Percentiles rank a stretch among this genome's conserved stretches.
phyloP scores from a whole-genome alignment of 805 yeast genomes.

The Trichomonascus vanleenenianus region DNA sequence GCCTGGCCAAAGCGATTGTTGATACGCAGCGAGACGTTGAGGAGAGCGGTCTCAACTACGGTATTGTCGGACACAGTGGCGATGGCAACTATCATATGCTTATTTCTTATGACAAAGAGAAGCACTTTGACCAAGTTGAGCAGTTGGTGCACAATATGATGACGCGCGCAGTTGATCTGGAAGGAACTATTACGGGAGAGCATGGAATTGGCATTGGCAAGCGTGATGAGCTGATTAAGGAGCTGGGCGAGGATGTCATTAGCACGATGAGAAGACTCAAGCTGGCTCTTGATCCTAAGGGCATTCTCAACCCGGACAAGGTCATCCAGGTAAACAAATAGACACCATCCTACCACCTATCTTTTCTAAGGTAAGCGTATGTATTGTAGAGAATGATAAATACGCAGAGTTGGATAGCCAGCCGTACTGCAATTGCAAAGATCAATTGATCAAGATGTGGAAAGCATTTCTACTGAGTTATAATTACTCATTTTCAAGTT shows the following conservation, averaged over 20 bases:
- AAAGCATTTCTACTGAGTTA: too few relatives aligned
- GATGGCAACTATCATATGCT: slow-evolving; percentile 88
- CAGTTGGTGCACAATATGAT: slow-evolving; percentile 65
- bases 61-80: slow-evolving; percentile 83
- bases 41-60: slow-evolving; percentile 48
- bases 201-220: slow-evolving; percentile 86
- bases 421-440: too few relatives aligned
- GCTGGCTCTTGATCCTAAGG: slow-evolving; percentile 63
- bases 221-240: slow-evolving; percentile 51
- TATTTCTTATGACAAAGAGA: slow-evolving; percentile 48
- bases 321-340: slow-evolving; percentile 34
- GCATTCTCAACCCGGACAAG: slow-evolving; percentile 76
- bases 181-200: slow-evolving; percentile 87
- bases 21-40: slow-evolving; percentile 59
- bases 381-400: too few relatives aligned
- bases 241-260: slow-evolving; percentile 60
- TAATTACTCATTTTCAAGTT: too few relatives aligned
- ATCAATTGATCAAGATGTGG: too few relatives aligned
- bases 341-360: not conserved
- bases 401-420: too few relatives aligned
- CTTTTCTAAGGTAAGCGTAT: too few relatives aligned
- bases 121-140: slow-evolving; percentile 43
- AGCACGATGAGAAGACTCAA: slow-evolving; percentile 70
- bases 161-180: slow-evolving; percentile 54
- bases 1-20: slow-evolving; percentile 48